These are phyloP conservation scores for Pseudophaeomoniella oleicola DNA, from an alignment of 2,329 filamentous ascomycete species.

Conservation along the genomic window DNA sequence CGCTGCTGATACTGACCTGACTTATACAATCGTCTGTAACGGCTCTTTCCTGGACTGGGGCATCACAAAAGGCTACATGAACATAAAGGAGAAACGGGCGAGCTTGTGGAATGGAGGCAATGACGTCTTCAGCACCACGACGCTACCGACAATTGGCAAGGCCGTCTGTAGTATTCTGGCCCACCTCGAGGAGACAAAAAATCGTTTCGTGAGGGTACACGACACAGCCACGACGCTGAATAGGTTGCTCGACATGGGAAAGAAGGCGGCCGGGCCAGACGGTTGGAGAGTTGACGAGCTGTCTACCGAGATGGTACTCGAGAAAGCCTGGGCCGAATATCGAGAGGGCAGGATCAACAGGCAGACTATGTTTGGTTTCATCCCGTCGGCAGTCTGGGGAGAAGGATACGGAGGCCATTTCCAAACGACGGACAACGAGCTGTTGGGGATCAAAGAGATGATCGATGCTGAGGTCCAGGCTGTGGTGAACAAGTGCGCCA, in stretches of 20 bases:
- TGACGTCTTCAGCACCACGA: slow-evolving; percentile 31
- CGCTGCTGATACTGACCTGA: slow-evolving; percentile 10
- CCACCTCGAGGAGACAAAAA: slow-evolving; percentile 37
- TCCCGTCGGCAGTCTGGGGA: no score
- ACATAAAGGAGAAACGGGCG: slow-evolving; percentile 28
- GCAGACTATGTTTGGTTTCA: no score
- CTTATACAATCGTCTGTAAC: slow-evolving; percentile 13
- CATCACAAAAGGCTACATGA: slow-evolving; percentile 24
- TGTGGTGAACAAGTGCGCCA: slow-evolving; percentile 3
- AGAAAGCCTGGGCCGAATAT: no score
- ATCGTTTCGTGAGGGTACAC: no score
- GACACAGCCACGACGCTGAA: no score
- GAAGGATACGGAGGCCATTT: no score
- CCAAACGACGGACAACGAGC: slow-evolving; percentile 6
- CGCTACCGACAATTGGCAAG: slow-evolving; percentile 30
- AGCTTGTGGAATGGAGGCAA: slow-evolving; percentile 38
- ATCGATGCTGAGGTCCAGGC: slow-evolving; percentile 5
- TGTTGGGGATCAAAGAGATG: slow-evolving; percentile 7
- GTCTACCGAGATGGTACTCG: no score
- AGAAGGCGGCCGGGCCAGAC: no score
- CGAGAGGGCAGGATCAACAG: no score
- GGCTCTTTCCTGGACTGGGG: slow-evolving; percentile 9
- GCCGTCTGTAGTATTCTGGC: slow-evolving; percentile 34
- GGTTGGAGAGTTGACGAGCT: no score
- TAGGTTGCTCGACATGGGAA: no score